These are phyloP conservation scores for Hypoxylon fragiforme DNA, from an alignment of 495 filamentous ascomycete species.

Conservation along the genomic window DNA sequence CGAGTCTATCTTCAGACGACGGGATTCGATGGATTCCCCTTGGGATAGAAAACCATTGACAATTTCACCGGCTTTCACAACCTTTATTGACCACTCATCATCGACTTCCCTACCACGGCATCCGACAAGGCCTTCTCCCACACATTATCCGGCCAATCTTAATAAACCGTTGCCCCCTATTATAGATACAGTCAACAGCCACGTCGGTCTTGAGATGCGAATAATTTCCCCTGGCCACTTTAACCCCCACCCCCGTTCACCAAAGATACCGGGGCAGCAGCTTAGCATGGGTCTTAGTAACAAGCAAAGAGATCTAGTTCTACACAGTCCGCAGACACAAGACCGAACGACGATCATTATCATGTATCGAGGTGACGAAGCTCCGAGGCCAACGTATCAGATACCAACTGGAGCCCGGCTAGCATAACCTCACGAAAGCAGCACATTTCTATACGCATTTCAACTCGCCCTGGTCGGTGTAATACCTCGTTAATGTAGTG, in stretches of 20 bases:
- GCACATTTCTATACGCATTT: not conserved
- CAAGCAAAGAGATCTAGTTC: not conserved
- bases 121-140: not conserved
- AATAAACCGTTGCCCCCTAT: conserved; percentile 30
- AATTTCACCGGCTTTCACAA: conserved; percentile 18
- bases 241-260: not conserved
- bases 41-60: conserved; percentile 12
- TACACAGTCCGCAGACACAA: not conserved
- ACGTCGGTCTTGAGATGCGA: not conserved
- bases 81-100: conserved; percentile 27
- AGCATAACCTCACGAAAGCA: not conserved
- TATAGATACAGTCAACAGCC: not conserved
- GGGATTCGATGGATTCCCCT: conserved; percentile 1
- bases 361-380: conserved; percentile 22
- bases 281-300: conserved; percentile 9
- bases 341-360: conserved; percentile 28
- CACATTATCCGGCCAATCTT: conserved; percentile 6
- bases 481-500: not conserved
- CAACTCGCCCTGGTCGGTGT: not conserved
- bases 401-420: conserved; percentile 2
- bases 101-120: conserved; percentile 8
- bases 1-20: conserved; percentile 7
- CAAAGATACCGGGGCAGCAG: not conserved
- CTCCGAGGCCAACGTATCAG: conserved; percentile 2
- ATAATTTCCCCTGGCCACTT: not conserved